These are phyloP conservation scores for Amphicarpaea edgeworthii DNA, from an alignment of 306 rosid genomes.

Conservation along the genomic window DNA sequence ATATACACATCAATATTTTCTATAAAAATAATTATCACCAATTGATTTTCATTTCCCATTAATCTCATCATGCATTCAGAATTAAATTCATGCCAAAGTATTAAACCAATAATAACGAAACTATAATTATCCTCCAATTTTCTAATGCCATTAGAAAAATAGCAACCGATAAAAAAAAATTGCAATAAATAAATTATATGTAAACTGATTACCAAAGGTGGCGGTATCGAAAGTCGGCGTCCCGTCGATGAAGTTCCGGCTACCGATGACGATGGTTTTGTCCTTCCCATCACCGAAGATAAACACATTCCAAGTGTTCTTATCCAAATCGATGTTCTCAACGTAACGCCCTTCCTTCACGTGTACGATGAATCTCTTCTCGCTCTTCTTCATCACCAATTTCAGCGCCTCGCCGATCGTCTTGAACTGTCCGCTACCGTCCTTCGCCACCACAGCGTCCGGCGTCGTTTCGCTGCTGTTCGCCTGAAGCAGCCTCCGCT, in stretches of 20 bases:
- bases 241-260: constrained; percentile 71
- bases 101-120: neutral
- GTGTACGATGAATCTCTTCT: constrained; percentile 60
- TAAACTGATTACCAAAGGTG: constrained; percentile 68
- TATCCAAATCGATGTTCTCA: constrained; percentile 79
- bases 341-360: constrained; percentile 78
- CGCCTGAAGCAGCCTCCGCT: constrained; percentile 66
- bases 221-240: constrained; percentile 80
- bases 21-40: no score
- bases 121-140: no score
- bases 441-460: constrained; percentile 71
- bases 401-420: constrained; percentile 66
- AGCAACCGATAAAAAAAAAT: neutral
- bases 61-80: neutral
- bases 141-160: neutral
- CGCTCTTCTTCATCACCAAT: constrained; percentile 68
- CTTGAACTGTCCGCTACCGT: constrained; percentile 62
- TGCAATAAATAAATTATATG: neutral
- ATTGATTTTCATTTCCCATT: neutral
- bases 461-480: constrained; percentile 24
- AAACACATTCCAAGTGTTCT: constrained; percentile 90
- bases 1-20: no score
- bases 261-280: constrained; percentile 68
- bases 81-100: neutral
- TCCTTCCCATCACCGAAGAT: constrained; percentile 78